Conservation (phyloP, 2,329 filamentous ascomycete species). For the Diaporthe destruens region DNA sequence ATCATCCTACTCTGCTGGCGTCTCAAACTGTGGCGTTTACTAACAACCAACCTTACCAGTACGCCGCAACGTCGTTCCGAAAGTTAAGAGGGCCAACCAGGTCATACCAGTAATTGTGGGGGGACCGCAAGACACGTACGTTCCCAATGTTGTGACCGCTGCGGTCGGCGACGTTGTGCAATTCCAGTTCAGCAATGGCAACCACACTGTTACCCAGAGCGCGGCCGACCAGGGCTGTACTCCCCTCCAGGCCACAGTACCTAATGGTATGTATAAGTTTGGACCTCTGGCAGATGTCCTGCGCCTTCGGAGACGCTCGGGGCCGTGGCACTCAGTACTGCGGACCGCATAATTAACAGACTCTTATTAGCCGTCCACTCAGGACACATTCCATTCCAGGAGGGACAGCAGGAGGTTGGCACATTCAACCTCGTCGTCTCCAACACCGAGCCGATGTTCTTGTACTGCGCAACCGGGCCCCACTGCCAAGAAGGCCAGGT, state of each 20-base stretch:
- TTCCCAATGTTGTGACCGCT: constrained; percentile 42
- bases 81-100: constrained; percentile 31
- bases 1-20: too few relatives aligned
- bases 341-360: background rate
- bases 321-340: too few relatives aligned
- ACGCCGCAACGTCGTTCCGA: constrained; percentile 21
- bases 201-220: constrained; percentile 55
- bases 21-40: background rate
- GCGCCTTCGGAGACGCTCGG: background rate
- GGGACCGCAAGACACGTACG: constrained; percentile 41
- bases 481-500: constrained; percentile 66
- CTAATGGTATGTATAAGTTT: constrained; percentile 4
- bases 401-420: constrained; percentile 53
- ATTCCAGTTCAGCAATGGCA: constrained; percentile 47
- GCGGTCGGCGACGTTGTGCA: constrained; percentile 44
- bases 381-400: constrained; percentile 56
- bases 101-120: constrained; percentile 43
- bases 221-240: constrained; percentile 52
- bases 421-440: constrained; percentile 63
- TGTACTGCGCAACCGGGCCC: constrained; percentile 63
- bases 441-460: constrained; percentile 59
- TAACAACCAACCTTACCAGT: constrained; percentile 2
- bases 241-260: constrained; percentile 51
- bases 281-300: too few relatives aligned
- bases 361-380: constrained; percentile 51